Conservation (phyloP, 2,329 filamentous ascomycete genomes). For the Daldinia sp. region DNA sequence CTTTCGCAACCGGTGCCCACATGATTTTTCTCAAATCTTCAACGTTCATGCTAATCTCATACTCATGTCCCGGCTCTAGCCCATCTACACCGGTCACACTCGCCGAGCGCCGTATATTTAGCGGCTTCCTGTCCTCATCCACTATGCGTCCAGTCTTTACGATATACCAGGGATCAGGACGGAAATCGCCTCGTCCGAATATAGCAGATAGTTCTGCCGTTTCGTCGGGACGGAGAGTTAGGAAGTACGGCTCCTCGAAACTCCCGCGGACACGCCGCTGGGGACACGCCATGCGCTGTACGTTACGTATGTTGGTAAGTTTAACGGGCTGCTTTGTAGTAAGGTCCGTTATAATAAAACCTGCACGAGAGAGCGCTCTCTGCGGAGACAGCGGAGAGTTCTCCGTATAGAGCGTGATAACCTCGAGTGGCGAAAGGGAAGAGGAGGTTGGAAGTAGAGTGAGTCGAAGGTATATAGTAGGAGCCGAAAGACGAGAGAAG, state of each 20-base stretch:
- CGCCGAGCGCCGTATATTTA: neutral
- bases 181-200: neutral
- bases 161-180: neutral
- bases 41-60: neutral
- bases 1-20: slow-evolving; percentile 4
- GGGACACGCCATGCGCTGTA: neutral
- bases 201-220: neutral
- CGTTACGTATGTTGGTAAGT: neutral
- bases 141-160: neutral
- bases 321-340: neutral
- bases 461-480: neutral
- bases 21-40: neutral
- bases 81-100: neutral
- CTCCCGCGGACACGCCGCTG: neutral
- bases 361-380: neutral
- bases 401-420: neutral
- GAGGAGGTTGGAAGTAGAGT: slow-evolving; percentile 1
- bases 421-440: neutral
- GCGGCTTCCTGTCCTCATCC: neutral
- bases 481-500: slow-evolving; percentile 1
- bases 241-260: neutral
- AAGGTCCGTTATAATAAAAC: neutral
- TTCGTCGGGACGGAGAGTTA: neutral
- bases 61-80: neutral
- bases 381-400: neutral